phyloP scores from a whole-genome alignment of 2,329 filamentous ascomycete species.

The Passalora sequoiae region DNA sequence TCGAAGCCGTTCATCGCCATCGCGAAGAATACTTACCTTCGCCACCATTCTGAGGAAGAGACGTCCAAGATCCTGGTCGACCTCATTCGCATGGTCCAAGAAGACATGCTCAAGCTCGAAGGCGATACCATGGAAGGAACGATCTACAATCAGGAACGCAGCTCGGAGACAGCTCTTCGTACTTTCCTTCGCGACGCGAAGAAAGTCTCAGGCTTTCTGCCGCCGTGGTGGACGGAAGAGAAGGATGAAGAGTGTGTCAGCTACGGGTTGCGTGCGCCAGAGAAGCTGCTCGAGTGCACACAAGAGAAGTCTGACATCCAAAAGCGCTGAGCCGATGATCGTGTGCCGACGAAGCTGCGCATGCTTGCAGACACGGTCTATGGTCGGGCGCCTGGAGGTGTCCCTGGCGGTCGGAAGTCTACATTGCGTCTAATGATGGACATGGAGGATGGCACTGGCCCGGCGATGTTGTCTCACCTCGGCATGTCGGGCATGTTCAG shows the following conservation, averaged over 20 bases:
- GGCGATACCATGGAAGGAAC: too few species aligned
- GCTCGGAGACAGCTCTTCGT: too few species aligned
- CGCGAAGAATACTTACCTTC: too few species aligned
- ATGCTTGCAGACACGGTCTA: slow-evolving; percentile 10
- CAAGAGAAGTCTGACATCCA: slow-evolving; percentile 16
- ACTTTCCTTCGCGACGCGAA: too few species aligned
- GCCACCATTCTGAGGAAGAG: too few species aligned
- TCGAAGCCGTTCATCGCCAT: too few species aligned
- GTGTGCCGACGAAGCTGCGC: slow-evolving; percentile 11
- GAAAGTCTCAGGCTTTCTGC: too few species aligned
- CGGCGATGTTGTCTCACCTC: background rate
- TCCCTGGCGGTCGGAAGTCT: background rate
- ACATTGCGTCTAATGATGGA: background rate
- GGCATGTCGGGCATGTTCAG: too few species aligned
- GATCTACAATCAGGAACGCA: too few species aligned
- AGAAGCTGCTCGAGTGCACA: slow-evolving; percentile 3
- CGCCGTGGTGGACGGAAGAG: slow-evolving; percentile 12
- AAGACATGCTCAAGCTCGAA: too few species aligned
- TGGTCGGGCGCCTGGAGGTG: background rate
- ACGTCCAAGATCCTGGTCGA: too few species aligned
- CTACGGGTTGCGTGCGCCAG: slow-evolving; percentile 3
- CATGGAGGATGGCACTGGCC: background rate
- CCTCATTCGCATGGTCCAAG: too few species aligned
- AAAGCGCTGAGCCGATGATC: slow-evolving; percentile 12
- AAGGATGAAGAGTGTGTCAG: slow-evolving; percentile 14